A percentile compares a stretch with the other conserved stretches of the same genome.
Evolutionary conservation across 2,329 filamentous ascomycete genomes (phyloP).

Genomic region (Hypoxylon rubiginosum): DNA sequence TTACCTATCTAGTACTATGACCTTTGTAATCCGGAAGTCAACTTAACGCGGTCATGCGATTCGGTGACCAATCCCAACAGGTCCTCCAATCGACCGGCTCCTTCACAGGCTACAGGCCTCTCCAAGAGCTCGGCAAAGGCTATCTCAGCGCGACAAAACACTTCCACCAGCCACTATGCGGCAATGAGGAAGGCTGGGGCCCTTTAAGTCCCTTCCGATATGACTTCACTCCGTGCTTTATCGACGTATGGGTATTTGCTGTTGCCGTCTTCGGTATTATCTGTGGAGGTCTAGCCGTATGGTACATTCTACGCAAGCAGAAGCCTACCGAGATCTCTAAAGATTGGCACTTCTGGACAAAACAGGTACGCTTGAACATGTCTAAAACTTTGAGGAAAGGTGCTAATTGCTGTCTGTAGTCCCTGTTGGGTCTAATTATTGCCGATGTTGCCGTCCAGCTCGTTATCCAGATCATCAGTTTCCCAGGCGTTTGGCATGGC

Average conservation of each 20-base stretch:
- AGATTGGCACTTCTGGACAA: constrained; percentile 93
- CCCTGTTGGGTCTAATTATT: constrained; percentile 66
- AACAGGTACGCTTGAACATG: constrained; percentile 74
- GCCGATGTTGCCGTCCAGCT: constrained; percentile 79
- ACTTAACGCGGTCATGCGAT: constrained; percentile 55
- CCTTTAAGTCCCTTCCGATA: constrained; percentile 88
- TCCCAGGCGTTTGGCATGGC: constrained; percentile 77
- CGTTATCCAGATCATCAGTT: constrained; percentile 78
- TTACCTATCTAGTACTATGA: constrained; percentile 45
- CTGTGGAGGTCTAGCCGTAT: constrained; percentile 81
- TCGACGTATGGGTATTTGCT: constrained; percentile 87
- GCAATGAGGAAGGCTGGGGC: constrained; percentile 94
- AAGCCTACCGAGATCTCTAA: constrained; percentile 76
- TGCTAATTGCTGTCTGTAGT: constrained; percentile 36
- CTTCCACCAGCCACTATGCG: constrained; percentile 80
- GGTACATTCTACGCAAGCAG: constrained; percentile 81
- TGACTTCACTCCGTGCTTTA: constrained; percentile 97
- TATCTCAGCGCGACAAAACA: constrained; percentile 69
- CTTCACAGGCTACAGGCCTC: constrained; percentile 69
- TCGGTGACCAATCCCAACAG: constrained; percentile 59
- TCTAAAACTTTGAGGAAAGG: neutral
- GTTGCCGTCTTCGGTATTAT: constrained; percentile 86
- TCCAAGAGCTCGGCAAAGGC: constrained; percentile 65
- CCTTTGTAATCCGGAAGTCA: constrained; percentile 40
- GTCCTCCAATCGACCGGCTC: constrained; percentile 70